phyloP scores from a whole-genome alignment of 192 early-diverging fungal genomes.

The Backusella liffmaniae region DNA sequence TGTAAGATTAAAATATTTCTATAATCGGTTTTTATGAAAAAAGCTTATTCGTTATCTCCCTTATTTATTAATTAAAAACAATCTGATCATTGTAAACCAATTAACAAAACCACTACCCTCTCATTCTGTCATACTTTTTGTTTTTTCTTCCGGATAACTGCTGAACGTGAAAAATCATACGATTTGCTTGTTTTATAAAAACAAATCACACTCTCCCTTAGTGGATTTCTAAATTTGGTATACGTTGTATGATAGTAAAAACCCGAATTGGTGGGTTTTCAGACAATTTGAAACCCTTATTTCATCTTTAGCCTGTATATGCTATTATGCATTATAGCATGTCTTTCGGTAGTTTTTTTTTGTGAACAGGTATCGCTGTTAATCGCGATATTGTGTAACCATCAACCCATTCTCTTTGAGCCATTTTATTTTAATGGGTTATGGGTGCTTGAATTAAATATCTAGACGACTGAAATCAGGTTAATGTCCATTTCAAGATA shows the following conservation, averaged over 20 bases:
- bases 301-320: no score
- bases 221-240: not conserved
- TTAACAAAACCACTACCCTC: not conserved
- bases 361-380: not conserved
- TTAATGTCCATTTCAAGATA: not conserved
- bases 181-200: not conserved
- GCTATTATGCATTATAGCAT: not conserved
- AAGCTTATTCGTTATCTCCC: not conserved
- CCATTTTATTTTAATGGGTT: not conserved
- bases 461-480: not conserved
- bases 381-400: not conserved
- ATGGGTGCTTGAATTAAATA: not conserved
- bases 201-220: not conserved
- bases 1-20: not conserved
- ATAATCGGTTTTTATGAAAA: not conserved
- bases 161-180: slow-evolving; percentile 3
- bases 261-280: not conserved
- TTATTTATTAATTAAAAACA: not conserved
- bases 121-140: not conserved
- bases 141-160: not conserved
- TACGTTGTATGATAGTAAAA: not conserved
- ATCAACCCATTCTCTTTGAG: not conserved
- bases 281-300: no score
- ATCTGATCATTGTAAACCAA: not conserved
- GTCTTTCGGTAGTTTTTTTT: not conserved